Conservation (phyloP, 2,329 filamentous ascomycete species). For the Aspergillus nomiae region DNA sequence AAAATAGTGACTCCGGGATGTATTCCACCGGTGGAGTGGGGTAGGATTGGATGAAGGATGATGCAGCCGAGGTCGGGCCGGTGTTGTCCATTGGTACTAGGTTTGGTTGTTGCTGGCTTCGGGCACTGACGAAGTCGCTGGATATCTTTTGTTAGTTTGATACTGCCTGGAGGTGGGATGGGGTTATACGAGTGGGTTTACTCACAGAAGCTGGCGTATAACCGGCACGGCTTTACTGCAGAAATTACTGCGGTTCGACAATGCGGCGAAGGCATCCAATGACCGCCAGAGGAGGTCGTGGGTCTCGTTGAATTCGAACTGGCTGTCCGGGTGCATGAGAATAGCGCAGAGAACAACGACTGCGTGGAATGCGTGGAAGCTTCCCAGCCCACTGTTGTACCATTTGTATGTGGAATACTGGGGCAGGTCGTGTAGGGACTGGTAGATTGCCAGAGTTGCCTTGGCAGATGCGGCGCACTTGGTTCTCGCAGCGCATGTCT, state of each 20-base stretch:
- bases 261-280: slow-evolving; percentile 34
- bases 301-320: slow-evolving; percentile 32
- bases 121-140: slow-evolving; percentile 29
- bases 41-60: slow-evolving; percentile 5
- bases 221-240: slow-evolving; percentile 41
- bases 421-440: slow-evolving; percentile 31
- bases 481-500: slow-evolving; percentile 30
- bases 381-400: slow-evolving; percentile 43
- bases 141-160: slow-evolving; percentile 8
- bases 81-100: slow-evolving; percentile 8
- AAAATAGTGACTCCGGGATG: slow-evolving; percentile 15
- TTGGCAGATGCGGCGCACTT: slow-evolving; percentile 38
- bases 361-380: slow-evolving; percentile 46
- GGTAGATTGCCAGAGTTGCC: slow-evolving; percentile 36
- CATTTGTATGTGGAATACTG: slow-evolving; percentile 41
- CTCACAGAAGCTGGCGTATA: slow-evolving; percentile 38
- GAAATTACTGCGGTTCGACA: slow-evolving; percentile 38
- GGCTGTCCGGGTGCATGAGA: slow-evolving; percentile 30
- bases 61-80: slow-evolving; percentile 12
- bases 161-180: not conserved
- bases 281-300: slow-evolving; percentile 31
- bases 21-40: slow-evolving; percentile 10
- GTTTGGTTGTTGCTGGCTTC: slow-evolving; percentile 12
- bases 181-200: not conserved
- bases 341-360: slow-evolving; percentile 36